Conservation (phyloP, 1,284 basidiomycete species). For the Anthracocystis panici-leucophaei region DNA sequence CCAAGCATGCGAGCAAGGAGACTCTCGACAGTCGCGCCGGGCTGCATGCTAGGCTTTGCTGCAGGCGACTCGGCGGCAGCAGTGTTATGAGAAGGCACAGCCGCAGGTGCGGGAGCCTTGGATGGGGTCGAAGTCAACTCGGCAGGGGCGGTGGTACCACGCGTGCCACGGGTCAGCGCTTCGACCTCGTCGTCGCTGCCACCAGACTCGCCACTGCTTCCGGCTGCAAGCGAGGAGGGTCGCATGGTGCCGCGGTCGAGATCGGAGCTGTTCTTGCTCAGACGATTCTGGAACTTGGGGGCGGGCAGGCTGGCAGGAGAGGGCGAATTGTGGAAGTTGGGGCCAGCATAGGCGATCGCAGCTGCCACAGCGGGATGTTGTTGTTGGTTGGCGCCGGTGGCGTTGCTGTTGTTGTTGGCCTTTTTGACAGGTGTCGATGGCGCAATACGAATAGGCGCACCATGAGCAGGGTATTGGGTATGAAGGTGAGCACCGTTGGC, state of each 20-base stretch:
- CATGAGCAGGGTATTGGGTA: constrained; percentile 33
- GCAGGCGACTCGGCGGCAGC: constrained; percentile 33
- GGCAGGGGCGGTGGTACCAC: constrained; percentile 53
- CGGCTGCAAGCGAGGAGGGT: constrained; percentile 33
- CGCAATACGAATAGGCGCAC: constrained; percentile 45
- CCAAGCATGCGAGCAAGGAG: constrained; percentile 60
- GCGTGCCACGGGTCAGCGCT: constrained; percentile 32
- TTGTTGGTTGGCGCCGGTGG: constrained; percentile 7
- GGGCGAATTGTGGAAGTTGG: constrained; percentile 66
- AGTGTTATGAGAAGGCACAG: constrained; percentile 10
- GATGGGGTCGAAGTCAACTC: constrained; percentile 37
- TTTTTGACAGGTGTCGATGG: constrained; percentile 51
- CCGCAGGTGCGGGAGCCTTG: constrained; percentile 28
- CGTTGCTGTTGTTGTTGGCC: constrained; percentile 19
- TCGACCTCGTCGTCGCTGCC: constrained; percentile 46
- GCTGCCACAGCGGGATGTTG: constrained; percentile 43
- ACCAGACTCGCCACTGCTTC: constrained; percentile 37
- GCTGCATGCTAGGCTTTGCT: constrained; percentile 35
- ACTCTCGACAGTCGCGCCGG: constrained; percentile 54
- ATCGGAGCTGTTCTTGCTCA: constrained; percentile 44
- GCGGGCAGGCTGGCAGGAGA: constrained; percentile 62
- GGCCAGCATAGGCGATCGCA: constrained; percentile 60
- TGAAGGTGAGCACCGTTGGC: constrained; percentile 13
- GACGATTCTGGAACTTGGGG: constrained; percentile 55
- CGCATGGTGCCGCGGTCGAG: constrained; percentile 24